Evolutionary conservation across 495 filamentous ascomycete genomes (phyloP), one percentile per base, ranked within the genome.

Genomic region (Podospora comata): DNA sequence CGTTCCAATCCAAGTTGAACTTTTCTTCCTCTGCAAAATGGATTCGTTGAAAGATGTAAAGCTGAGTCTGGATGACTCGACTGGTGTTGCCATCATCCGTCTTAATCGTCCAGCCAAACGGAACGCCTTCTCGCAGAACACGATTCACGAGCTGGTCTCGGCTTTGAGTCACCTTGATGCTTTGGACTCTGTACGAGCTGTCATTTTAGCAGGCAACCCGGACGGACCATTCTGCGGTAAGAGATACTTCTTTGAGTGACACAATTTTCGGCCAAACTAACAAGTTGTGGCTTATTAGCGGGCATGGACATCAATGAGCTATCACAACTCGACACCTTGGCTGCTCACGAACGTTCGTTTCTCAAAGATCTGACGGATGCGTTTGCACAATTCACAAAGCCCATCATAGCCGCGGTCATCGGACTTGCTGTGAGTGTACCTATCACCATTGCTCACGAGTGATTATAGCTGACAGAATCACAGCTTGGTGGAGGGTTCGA

Each of bases 291-390:
- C 20, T 23, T 23, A 23, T 9, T 64, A 79, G 80, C 79, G 19
- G 79, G 80, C 26, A 76, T 76, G 19, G 79, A 82, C 66, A 72
- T 82, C 44, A 74, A 70, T 30, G 78, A 81, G 62, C 68, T 82
- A 20, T 67, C 70, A 2, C 60, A 73, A 32, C 69, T 81, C 26
- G 65, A 9, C 65, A 62, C 20, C 20, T 23, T 23, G 20, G 20
- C 20, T 23, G 20, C 20, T 23, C 20, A 23, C 20, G 20, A 23
- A 23, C 20, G 20, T 23, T 23, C 20, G 23, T 83, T 76, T 61
- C 74, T 83, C 18, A 71, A 78, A 63, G 75, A 80, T 66, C 69
- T 81, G 61, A 74, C 69, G 26, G 60, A 73, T 27, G 77, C 71
- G n/a, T 72, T 82, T 62, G 71, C 68, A 27, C 9, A 20, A 23